These are phyloP conservation scores for Astrocystis sublimbata DNA, from an alignment of 495 filamentous ascomycete genomes.

Conservation along the genomic window DNA sequence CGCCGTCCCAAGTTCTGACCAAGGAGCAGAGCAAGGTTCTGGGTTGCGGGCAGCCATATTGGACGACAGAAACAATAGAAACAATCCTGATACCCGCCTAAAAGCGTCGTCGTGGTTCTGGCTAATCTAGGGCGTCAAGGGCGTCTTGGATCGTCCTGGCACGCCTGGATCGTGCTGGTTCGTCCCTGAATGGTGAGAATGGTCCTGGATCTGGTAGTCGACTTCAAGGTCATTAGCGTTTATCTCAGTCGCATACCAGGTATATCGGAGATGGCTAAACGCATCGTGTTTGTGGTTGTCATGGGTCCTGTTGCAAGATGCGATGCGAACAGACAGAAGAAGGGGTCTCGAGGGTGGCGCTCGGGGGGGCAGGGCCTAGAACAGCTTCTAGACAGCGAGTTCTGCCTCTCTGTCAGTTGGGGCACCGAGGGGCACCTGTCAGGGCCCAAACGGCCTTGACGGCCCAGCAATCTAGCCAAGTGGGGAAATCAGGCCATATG, in stretches of 20 bases:
- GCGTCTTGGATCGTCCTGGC: no score
- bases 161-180: no score
- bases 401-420: no score
- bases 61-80: background rate
- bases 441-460: no score
- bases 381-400: background rate
- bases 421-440: slow-evolving; percentile 24
- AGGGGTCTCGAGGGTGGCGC: background rate
- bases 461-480: slow-evolving; percentile 16
- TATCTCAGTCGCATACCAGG: background rate
- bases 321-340: background rate
- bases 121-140: background rate
- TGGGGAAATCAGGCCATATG: slow-evolving; percentile 35
- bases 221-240: background rate
- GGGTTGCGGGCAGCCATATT: background rate
- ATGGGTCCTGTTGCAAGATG: background rate
- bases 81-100: no score
- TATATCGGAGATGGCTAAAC: background rate
- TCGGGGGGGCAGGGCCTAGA: background rate
- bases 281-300: background rate
- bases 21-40: no score
- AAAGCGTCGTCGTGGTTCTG: background rate
- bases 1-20: no score
- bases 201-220: background rate
- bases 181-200: no score